Base-by-base conservation (phyloP, 2,329 filamentous ascomycete genomes). In the Cyphellophora europaea region DNA sequence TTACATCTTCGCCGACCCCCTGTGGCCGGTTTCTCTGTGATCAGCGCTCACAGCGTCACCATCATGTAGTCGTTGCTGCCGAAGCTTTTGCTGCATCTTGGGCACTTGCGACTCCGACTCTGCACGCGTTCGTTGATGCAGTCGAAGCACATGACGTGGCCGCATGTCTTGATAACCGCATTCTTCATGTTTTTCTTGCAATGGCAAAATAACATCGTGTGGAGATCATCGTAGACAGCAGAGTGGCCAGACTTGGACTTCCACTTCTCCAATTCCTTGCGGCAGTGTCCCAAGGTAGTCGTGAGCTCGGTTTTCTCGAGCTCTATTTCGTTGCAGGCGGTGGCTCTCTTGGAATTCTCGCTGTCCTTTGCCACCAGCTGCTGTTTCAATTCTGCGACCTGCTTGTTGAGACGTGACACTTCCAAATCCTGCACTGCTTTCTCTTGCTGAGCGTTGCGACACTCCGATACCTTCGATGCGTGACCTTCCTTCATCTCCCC, bases 141-240 rank as follows among this genome's bases (percentile, higher is more conserved):
- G 31, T 78, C 72, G 53, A 80, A 79, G 71, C 91, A 98, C 59
- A 96, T 94, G 32, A 93, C 75, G 58, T 98, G 91, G 2, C 91
- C 91, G 57, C 91, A 98, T 1, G 84, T 87, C 63, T 91, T 93
- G 57, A 98, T 73, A 6, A 81, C 82, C 1, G 88, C 93, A 54
- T 96, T 86, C 61, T 96, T 96, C 66, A 95, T 88, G 48, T 89
- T 85, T 52, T 77, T 81, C 49, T 86, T 84, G 65, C 93, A 98
- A 8, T 86, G 85, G 65, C 91, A 98, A 33, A 93, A 76, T 19
- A 84, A 81, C 59, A 91, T 36, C 34, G 41, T 40, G 17, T 42
- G 38, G 19, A 49, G 35, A 30, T 45, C 37, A 29, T 49, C 47
- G 27, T 48, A 38, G 28, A 38, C 37, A 11, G 43, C 40, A 13